Evolutionary conservation across 129 eudicot genomes (phyloP), one percentile per base, ranked within the genome.

Genomic region (Heracleum sosnowskyi): DNA sequence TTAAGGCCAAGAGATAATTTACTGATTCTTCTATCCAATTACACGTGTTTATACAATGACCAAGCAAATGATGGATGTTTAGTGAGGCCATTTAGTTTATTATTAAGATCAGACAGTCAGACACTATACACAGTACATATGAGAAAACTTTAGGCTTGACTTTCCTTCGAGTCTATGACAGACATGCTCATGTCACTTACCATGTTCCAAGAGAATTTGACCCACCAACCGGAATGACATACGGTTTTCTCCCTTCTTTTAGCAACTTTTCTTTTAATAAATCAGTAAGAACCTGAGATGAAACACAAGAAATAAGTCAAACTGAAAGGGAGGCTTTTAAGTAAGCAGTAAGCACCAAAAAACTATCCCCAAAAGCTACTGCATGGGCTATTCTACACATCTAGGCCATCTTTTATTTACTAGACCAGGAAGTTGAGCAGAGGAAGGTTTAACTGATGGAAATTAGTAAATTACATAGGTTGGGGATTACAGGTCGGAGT

Each of bases 191-290:
- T 55, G 64, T 60, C 98, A 95, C 93, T 92, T 84, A 95, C 99
- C 99, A 95, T 44, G 97, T 95, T 76, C 99, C 99, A 13, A 95
- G 76, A 83, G 97, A 91, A 86, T 95, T 87, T 68, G 99, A 95
- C 85, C 99, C 99, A n/a, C 99, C 97, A 79, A 92, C 99, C 3
- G 99, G 99, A 85, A 95, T 95, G 83, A 92, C 93, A 84, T 95
- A 95, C 44, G 99, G 99, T 80, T 82, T 89, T 86, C 95, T 90
- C 84, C 99, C 99, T 85, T 95, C 96, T 64, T 79, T 92, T 77
- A 90, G 71, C 88, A 95, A 80, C 82, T 85, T 95, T 82, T 92
- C 97, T 89, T 92, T 95, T 85, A 95, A 82, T 49, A 95, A 35
- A 74, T 90, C 75, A 53, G 94, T 83, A 62, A 95, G 92, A 79